Evolutionary conservation across 2,329 filamentous ascomycete genomes (phyloP), one percentile per base, ranked within the genome.

Genomic region (Aspergillus udagawae): DNA sequence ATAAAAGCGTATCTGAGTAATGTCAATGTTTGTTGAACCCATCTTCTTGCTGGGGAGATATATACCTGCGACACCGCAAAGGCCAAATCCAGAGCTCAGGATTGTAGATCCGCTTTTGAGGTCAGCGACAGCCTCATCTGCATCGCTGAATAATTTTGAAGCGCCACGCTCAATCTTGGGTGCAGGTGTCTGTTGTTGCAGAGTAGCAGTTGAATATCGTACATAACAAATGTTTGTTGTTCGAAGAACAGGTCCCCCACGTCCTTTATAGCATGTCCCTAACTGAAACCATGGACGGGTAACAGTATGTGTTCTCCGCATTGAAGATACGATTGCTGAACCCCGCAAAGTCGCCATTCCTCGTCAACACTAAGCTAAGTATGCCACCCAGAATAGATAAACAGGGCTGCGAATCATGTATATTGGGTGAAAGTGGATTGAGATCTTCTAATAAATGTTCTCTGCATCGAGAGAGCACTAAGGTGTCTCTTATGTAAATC

Each of bases 41-140:
- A 14, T 12, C 3, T 27, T 28, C 42, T 9, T 10, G 44, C 14
- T 38, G 32, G 12, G 21, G 20, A 21, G 3, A 12, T 51, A 66
- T 77, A 54, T 75, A 86, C 85, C 83, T 54, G 86, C 85, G 20
- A 92, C 87, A 62, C 90, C 90, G 64, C 88, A 92, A 12, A 93
- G 82, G n/a, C 90, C 90, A 71, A 93, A 93, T 1, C 90, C 90
- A 17, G 89, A 87, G 68, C 89, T 91, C 55, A 93, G 78, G 38
- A 93, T 79, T 0, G 84, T 89, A 10, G 85, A 86, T 54, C 89
- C 84, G 65, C 88, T 87, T 69, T 86, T 79, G 56, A 92, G 77
- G 68, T 91, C 89, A 2, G 84, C 82, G 44, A 92, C 83, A 5
- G 89, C 89, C 45, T 84, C 84, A 60, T 88, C 86, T 20, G 88